A percentile compares a stretch with the other conserved stretches of the same genome.
Evolutionary conservation across 2,329 filamentous ascomycete species (phyloP).

Genomic region (Colletotrichum paranaense): DNA sequence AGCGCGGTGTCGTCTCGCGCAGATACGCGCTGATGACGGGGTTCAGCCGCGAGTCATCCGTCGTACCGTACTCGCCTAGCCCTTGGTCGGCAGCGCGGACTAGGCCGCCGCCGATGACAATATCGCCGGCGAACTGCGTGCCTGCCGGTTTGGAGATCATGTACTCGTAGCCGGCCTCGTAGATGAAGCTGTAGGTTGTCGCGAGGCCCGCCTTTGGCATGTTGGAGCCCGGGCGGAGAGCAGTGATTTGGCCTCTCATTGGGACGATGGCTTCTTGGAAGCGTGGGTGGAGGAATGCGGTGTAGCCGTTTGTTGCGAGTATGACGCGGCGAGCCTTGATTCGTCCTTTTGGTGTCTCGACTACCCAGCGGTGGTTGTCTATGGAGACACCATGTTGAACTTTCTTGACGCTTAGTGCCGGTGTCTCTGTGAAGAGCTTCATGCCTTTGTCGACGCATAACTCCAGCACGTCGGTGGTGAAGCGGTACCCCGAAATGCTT

Average conservation of each 20-base stretch:
- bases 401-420: slow-evolving; percentile 8
- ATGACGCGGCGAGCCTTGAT: slow-evolving; percentile 38
- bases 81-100: slow-evolving; percentile 53
- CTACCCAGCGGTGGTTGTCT: slow-evolving; percentile 2
- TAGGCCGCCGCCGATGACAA: slow-evolving; percentile 72
- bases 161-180: slow-evolving; percentile 72
- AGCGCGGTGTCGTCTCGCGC: slow-evolving; percentile 52
- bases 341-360: slow-evolving; percentile 39
- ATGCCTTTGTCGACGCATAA: slow-evolving; percentile 24
- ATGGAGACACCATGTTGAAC: background rate
- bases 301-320: slow-evolving; percentile 45
- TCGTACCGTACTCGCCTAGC: slow-evolving; percentile 62
- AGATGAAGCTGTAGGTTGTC: slow-evolving; percentile 72
- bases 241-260: slow-evolving; percentile 36
- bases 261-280: slow-evolving; percentile 39
- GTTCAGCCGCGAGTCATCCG: slow-evolving; percentile 66
- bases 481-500: slow-evolving; percentile 53
- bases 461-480: slow-evolving; percentile 40
- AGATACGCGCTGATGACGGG: slow-evolving; percentile 61
- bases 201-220: slow-evolving; percentile 53
- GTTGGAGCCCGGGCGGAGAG: slow-evolving; percentile 45
- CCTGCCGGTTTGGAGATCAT: slow-evolving; percentile 69
- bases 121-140: slow-evolving; percentile 56
- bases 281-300: slow-evolving; percentile 37
- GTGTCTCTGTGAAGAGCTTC: slow-evolving; percentile 30